phyloP scores from a whole-genome alignment of 164 flowering plant species.

The Cinnamomum micranthum region DNA sequence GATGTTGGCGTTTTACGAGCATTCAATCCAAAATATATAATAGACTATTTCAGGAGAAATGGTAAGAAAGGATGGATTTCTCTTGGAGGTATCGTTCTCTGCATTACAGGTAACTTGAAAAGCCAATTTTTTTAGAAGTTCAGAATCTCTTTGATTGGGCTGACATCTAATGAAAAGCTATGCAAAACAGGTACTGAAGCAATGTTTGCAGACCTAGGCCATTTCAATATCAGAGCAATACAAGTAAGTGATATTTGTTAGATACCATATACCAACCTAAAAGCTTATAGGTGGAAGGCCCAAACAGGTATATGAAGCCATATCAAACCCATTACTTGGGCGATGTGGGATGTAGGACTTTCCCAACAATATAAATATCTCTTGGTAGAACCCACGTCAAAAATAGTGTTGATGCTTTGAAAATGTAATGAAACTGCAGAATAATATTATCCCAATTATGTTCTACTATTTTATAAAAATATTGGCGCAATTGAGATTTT shows the following conservation, averaged over 20 bases:
- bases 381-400: background rate
- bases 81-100: slow-evolving; percentile 77
- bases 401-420: too few species aligned
- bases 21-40: slow-evolving; percentile 54
- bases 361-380: background rate
- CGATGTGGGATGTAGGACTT: too few species aligned
- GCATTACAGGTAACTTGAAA: slow-evolving; percentile 51
- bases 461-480: too few species aligned
- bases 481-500: too few species aligned
- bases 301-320: too few species aligned
- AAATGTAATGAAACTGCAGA: too few species aligned
- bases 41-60: slow-evolving; percentile 57
- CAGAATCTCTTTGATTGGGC: background rate
- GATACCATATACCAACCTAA: too few species aligned
- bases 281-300: too few species aligned
- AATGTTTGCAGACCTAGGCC: slow-evolving; percentile 90
- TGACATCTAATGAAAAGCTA: background rate
- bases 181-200: slow-evolving; percentile 77
- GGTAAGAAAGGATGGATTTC: slow-evolving; percentile 69
- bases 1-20: slow-evolving; percentile 49
- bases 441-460: too few species aligned
- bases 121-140: background rate
- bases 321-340: too few species aligned
- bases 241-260: slow-evolving; percentile 38
- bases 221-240: slow-evolving; percentile 59